A percentile compares a stretch with the other conserved stretches of the same genome.
These are phyloP conservation scores for Harringtonia aguacate DNA, from an alignment of 2,329 filamentous ascomycete genomes.

Conservation along the genomic window DNA sequence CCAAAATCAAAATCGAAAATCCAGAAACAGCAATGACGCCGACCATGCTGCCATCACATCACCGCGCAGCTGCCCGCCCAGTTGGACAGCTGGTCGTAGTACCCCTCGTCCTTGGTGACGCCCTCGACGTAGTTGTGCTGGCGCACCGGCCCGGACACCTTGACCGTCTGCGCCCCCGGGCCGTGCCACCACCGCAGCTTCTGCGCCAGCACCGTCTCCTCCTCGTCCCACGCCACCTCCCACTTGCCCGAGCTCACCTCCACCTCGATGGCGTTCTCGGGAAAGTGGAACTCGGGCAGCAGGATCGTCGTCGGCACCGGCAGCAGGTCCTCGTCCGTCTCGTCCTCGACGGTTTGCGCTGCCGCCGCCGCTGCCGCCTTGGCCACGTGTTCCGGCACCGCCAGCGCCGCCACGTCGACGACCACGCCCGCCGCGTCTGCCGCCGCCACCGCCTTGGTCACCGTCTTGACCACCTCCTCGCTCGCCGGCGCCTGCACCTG, in stretches of 20 bases:
- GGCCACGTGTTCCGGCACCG: neutral
- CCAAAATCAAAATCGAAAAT: neutral
- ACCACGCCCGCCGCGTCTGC: too few species aligned
- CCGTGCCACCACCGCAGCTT: slow-evolving; percentile 87
- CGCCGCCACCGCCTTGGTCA: neutral
- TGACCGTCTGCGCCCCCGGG: slow-evolving; percentile 71
- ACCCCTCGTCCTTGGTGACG: slow-evolving; percentile 61
- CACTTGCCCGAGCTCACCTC: slow-evolving; percentile 80
- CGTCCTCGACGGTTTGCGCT: too few species aligned
- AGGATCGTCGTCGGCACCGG: slow-evolving; percentile 64
- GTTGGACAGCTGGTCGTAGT: slow-evolving; percentile 58
- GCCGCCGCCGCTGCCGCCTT: too few species aligned
- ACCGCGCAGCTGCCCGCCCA: slow-evolving; percentile 38
- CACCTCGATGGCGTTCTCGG: slow-evolving; percentile 59
- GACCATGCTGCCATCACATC: slow-evolving; percentile 28
- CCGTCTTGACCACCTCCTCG: neutral
- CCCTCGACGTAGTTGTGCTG: slow-evolving; percentile 46
- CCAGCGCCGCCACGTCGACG: too few species aligned
- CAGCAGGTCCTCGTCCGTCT: slow-evolving; percentile 1
- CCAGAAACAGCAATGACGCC: neutral
- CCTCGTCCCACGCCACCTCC: slow-evolving; percentile 67
- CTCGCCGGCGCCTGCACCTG: slow-evolving; percentile 38
- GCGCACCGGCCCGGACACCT: slow-evolving; percentile 62
- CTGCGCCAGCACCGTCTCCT: slow-evolving; percentile 60
- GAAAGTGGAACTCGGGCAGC: slow-evolving; percentile 88